Percentiles rank a stretch among this genome's conserved stretches.
Evolutionary conservation across 2,329 filamentous ascomycete species (phyloP).

Genomic region (Bipolaris oryzae): DNA sequence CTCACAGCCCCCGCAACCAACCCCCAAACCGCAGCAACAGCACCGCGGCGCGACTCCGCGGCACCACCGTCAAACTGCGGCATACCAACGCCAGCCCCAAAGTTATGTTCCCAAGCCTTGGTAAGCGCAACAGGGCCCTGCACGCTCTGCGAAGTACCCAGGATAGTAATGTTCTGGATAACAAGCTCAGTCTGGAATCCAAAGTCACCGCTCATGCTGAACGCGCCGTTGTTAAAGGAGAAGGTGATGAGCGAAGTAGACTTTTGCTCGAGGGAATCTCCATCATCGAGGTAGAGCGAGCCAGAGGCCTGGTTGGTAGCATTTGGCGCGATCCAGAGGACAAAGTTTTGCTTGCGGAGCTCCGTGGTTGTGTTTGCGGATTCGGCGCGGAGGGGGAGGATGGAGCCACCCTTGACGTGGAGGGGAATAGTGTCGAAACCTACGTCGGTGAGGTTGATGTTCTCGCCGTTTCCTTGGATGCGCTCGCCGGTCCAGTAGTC

Average conservation of each 20-base stretch:
- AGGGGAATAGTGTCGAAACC: slow-evolving; percentile 64
- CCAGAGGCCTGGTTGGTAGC: slow-evolving; percentile 68
- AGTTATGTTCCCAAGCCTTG: slow-evolving; percentile 18
- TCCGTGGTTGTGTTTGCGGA: slow-evolving; percentile 67
- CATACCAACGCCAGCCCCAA: background rate
- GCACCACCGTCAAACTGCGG: slow-evolving; percentile 1
- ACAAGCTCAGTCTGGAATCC: slow-evolving; percentile 51
- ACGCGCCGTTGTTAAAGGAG: slow-evolving; percentile 60
- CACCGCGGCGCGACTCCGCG: background rate
- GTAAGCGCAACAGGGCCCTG: slow-evolving; percentile 51
- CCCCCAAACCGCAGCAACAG: background rate
- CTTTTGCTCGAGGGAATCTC: slow-evolving; percentile 67
- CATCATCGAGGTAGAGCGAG: slow-evolving; percentile 77
- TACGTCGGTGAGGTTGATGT: slow-evolving; percentile 55
- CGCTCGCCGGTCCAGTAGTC: slow-evolving; percentile 62
- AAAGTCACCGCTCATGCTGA: slow-evolving; percentile 62
- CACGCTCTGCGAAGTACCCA: slow-evolving; percentile 58
- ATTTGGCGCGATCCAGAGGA: slow-evolving; percentile 71
- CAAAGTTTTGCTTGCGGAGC: slow-evolving; percentile 70
- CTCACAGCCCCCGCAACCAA: background rate
- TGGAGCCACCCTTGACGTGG: slow-evolving; percentile 67
- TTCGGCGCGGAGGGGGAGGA: slow-evolving; percentile 64
- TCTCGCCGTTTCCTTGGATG: slow-evolving; percentile 55
- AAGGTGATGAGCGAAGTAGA: slow-evolving; percentile 65
- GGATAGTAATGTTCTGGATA: slow-evolving; percentile 37